Conservation (phyloP, 139 green algal genomes). For the Trebouxia sp. region DNA sequence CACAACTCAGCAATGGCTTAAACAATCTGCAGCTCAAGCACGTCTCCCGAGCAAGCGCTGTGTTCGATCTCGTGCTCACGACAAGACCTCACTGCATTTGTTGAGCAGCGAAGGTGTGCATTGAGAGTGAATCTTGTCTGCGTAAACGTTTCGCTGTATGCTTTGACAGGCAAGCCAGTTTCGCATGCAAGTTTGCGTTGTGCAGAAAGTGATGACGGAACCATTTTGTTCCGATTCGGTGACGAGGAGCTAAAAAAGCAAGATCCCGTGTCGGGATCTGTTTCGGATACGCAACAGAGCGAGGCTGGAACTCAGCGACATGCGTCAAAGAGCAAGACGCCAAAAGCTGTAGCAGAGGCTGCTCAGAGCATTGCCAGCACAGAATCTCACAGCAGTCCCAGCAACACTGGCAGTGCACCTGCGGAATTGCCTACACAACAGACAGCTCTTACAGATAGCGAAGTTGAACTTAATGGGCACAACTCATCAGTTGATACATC, state of each 20-base stretch:
- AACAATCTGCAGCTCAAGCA: too few relatives aligned
- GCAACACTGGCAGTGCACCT: too few relatives aligned
- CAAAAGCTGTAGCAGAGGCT: too few relatives aligned
- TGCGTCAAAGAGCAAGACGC: too few relatives aligned
- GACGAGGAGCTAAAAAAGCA: not conserved
- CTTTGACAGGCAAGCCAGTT: too few relatives aligned
- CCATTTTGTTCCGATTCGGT: not conserved
- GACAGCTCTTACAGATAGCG: not conserved
- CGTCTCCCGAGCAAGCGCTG: too few relatives aligned
- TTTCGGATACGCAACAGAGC: not conserved
- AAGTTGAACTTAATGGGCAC: not conserved
- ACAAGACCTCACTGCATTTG: not conserved
- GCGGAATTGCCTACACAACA: not conserved
- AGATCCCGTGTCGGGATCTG: not conserved
- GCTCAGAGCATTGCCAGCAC: too few relatives aligned
- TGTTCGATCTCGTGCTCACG: not conserved
- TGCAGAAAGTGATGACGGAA: not conserved
- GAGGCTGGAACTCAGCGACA: too few relatives aligned
- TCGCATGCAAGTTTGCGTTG: not conserved
- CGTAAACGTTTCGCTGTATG: too few relatives aligned
- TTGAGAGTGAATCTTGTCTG: too few relatives aligned
- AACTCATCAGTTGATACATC: not conserved
- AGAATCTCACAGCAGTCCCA: too few relatives aligned
- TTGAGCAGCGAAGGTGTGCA: conserved; percentile 13
- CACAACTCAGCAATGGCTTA: too few relatives aligned